A percentile compares a stretch with the other conserved stretches of the same genome.
These are phyloP conservation scores for Globisporangium nodosum DNA, from an alignment of 352 stramenopile genomes.

Conservation along the genomic window DNA sequence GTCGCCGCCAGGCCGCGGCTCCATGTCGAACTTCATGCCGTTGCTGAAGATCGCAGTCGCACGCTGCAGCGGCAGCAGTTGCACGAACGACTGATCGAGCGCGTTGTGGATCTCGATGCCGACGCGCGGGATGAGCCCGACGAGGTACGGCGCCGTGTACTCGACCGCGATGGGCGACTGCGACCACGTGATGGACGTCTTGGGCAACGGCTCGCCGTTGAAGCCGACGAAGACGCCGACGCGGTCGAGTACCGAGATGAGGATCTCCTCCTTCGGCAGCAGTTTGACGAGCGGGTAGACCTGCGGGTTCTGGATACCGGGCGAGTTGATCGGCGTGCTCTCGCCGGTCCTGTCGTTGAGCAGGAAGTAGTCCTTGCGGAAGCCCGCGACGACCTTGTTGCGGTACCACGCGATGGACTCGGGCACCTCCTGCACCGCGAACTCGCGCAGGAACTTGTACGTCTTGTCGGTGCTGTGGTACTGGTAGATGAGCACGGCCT, in stretches of 20 bases:
- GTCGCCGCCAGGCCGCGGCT: conserved; percentile 63
- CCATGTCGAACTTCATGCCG: conserved; percentile 91
- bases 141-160: conserved; percentile 74
- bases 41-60: conserved; percentile 80
- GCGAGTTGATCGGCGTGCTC: conserved; percentile 60
- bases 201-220: conserved; percentile 68
- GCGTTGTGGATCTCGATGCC: conserved; percentile 80
- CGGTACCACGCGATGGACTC: conserved; percentile 85
- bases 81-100: conserved; percentile 66
- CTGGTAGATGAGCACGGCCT: conserved; percentile 76
- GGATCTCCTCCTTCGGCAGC: conserved; percentile 79
- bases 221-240: conserved; percentile 79
- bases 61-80: conserved; percentile 59
- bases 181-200: conserved; percentile 82
- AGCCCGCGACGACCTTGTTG: conserved; percentile 84
- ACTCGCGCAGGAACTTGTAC: conserved; percentile 77
- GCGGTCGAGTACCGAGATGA: conserved; percentile 79
- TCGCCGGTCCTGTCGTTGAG: conserved; percentile 84
- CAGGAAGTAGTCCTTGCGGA: conserved; percentile 68
- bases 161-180: conserved; percentile 68
- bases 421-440: conserved; percentile 63
- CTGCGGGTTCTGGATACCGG: conserved; percentile 57
- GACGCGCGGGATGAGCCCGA: conserved; percentile 67
- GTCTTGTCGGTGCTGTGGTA: conserved; percentile 75
- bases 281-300: conserved; percentile 74